A percentile compares a stretch with the other conserved stretches of the same genome.
Evolutionary conservation across 371 early-diverging fungal genomes (phyloP).

Genomic region (Catenaria anguillulae): DNA sequence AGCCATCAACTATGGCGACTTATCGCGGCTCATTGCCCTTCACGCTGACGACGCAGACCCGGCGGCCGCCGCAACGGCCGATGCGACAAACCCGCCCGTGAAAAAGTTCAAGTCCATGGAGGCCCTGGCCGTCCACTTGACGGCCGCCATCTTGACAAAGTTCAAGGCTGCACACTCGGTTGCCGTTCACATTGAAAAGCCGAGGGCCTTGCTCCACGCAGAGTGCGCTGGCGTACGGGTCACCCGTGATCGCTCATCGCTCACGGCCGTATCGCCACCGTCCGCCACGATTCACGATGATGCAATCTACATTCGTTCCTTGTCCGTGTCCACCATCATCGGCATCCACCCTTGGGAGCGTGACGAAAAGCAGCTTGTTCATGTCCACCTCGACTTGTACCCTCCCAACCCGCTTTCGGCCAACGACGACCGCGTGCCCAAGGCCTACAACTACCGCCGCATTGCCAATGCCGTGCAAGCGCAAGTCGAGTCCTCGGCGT

Average conservation of each 20-base stretch:
- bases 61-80: too few species aligned
- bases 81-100: too few species aligned
- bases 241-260: constrained; percentile 44
- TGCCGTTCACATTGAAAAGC: constrained; percentile 66
- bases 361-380: constrained; percentile 77
- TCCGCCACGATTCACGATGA: constrained; percentile 30
- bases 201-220: constrained; percentile 79
- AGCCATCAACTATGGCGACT: constrained; percentile 69
- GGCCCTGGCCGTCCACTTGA: constrained; percentile 52
- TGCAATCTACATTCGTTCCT: constrained; percentile 23
- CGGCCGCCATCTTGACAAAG: constrained; percentile 30
- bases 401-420: constrained; percentile 30
- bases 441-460: constrained; percentile 61
- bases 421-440: constrained; percentile 32
- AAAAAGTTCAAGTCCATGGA: constrained; percentile 60
- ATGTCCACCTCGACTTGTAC: constrained; percentile 60
- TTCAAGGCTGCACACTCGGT: constrained; percentile 29
- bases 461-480: constrained; percentile 61
- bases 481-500: constrained; percentile 34
- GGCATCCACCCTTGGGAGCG: constrained; percentile 94
- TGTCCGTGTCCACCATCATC: constrained; percentile 68
- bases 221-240: constrained; percentile 75
- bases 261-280: constrained; percentile 8
- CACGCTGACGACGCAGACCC: constrained; percentile 30
- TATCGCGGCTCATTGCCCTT: constrained; percentile 57